Conservation (phyloP, 352 stramenopile genomes). For the Stramenopiles sp. region DNA sequence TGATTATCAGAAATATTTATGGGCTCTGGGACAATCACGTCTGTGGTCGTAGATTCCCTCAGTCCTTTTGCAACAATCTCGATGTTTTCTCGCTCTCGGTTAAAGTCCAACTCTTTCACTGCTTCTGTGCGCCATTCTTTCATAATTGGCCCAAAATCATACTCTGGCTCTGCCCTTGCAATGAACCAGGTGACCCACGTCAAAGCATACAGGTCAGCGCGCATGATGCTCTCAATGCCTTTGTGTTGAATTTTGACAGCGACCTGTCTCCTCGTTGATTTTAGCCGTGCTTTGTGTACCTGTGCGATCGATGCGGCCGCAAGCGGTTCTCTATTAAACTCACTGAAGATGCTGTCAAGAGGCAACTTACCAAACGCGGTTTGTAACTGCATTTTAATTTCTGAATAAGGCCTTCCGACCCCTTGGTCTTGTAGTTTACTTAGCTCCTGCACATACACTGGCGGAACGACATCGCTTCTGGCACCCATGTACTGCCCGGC, state of each 20-base stretch:
- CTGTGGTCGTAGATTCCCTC: no score
- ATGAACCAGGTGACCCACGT: constrained; percentile 26
- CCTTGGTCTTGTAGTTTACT: constrained; percentile 29
- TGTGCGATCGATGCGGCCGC: constrained; percentile 29
- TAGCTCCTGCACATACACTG: constrained; percentile 25
- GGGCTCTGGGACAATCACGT: constrained; percentile 23
- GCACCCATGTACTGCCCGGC: constrained; percentile 30
- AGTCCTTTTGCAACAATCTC: constrained; percentile 19
- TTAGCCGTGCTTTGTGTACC: constrained; percentile 15
- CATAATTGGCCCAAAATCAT: constrained; percentile 26
- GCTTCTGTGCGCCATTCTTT: constrained; percentile 27
- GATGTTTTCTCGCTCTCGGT: constrained; percentile 25
- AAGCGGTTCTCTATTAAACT: constrained; percentile 24
- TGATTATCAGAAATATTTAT: no score
- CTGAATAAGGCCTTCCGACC: constrained; percentile 18
- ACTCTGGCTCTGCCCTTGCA: constrained; percentile 29
- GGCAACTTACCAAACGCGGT: constrained; percentile 20
- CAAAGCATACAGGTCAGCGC: constrained; percentile 26
- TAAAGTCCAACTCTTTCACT: constrained; percentile 30
- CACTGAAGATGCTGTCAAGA: constrained; percentile 25
- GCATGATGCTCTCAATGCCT: constrained; percentile 25
- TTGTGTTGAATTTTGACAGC: constrained; percentile 28
- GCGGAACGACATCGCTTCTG: constrained; percentile 28
- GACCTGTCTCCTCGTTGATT: constrained; percentile 6
- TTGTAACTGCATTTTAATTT: constrained; percentile 25